phyloP scores from a whole-genome alignment of 495 filamentous ascomycete genomes.

The Penicillium ucsense region DNA sequence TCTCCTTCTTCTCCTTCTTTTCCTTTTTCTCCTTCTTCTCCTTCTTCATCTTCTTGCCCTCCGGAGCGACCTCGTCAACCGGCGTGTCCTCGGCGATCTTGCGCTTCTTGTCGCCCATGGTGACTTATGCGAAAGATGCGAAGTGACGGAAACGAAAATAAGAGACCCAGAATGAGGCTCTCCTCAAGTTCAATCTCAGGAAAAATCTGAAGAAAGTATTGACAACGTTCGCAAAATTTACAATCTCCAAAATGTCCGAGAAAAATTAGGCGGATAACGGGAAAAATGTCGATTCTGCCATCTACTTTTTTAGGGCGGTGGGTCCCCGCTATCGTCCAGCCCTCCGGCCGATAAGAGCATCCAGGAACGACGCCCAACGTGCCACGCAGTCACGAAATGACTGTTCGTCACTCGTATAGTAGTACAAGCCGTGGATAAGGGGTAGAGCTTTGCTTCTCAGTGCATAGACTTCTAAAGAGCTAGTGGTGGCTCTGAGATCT shows the following conservation, averaged over 20 bases:
- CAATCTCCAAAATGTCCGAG: conserved; percentile 6
- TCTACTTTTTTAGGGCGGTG: conserved; percentile 9
- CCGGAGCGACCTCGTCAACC: conserved; percentile 20
- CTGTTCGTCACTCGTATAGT: too few relatives aligned
- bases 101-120: conserved; percentile 39
- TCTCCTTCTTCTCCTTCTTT: conserved; percentile 22
- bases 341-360: too few relatives aligned
- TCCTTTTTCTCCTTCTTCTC: conserved; percentile 23
- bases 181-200: too few relatives aligned
- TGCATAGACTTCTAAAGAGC: too few relatives aligned
- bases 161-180: neutral
- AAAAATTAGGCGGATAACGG: conserved; percentile 23
- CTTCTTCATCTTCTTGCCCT: conserved; percentile 33
- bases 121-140: neutral
- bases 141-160: neutral
- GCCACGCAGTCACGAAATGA: too few relatives aligned
- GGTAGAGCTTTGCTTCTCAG: too few relatives aligned
- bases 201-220: too few relatives aligned
- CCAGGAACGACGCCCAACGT: too few relatives aligned
- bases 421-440: too few relatives aligned
- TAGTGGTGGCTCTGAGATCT: too few relatives aligned
- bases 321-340: neutral
- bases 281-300: conserved; percentile 20
- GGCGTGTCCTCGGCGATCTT: conserved; percentile 26
- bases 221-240: too few relatives aligned